Conservation (phyloP, 768 basidiomycete genomes). For the Hericium coralloides region DNA sequence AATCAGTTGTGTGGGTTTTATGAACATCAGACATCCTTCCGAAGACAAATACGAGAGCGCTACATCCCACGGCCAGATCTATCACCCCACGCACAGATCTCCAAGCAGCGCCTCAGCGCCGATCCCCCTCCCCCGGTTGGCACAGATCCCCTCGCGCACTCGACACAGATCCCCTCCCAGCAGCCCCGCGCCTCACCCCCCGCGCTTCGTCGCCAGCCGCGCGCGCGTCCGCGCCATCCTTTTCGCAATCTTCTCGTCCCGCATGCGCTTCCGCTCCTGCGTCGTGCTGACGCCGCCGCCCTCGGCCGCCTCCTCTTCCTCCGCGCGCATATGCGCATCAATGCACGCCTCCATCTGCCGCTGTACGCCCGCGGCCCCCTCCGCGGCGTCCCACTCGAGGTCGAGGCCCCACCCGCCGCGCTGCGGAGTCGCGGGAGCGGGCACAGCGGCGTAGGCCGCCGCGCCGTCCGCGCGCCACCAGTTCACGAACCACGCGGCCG, state of each 20-base stretch:
- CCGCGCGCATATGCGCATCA: slow-evolving; percentile 37
- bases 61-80: no score
- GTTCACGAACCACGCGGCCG: slow-evolving; percentile 72
- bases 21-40: no score
- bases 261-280: slow-evolving; percentile 54
- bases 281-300: slow-evolving; percentile 59
- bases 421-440: slow-evolving; percentile 21
- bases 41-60: no score
- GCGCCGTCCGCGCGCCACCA: slow-evolving; percentile 84
- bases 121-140: neutral
- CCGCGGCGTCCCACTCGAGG: slow-evolving; percentile 50
- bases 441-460: slow-evolving; percentile 40
- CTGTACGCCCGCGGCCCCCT: slow-evolving; percentile 32
- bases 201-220: slow-evolving; percentile 13
- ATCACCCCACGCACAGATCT: no score
- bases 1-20: no score
- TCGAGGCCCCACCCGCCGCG: slow-evolving; percentile 81
- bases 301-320: slow-evolving; percentile 39
- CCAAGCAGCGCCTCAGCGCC: no score
- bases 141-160: neutral
- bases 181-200: neutral
- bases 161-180: neutral
- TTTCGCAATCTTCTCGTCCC: slow-evolving; percentile 31
- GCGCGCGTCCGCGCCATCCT: slow-evolving; percentile 27
- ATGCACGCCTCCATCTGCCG: slow-evolving; percentile 66